Evolutionary conservation across 2,329 filamentous ascomycete genomes (phyloP), one percentile per base, ranked within the genome.

Genomic region (Aureobasidium sp.): DNA sequence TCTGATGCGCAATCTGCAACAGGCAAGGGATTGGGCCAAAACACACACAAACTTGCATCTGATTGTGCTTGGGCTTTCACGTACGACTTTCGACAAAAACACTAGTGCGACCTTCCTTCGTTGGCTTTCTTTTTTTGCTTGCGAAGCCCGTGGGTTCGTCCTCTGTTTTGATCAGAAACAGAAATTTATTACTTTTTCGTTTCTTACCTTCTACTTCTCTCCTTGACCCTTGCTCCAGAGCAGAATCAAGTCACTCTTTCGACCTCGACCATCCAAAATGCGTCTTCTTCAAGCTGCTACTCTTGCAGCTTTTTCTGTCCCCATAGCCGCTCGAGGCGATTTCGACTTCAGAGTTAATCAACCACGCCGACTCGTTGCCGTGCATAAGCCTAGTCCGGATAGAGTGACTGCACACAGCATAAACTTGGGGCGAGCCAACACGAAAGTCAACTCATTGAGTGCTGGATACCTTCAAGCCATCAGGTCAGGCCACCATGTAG

Each of bases 391-490:
- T 0, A 61, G 59, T 37, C 59, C 59, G 14, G 47, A 61, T 15
- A 27, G 27, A 29, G 9, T 61, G 6, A 62, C 60, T 27, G 24
- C 22, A 19, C 31, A 62, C 35, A 42, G 24, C 3, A 48, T 62
- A 17, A 4, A 15, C 5, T 7, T 62, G 1, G 31, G 22, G 15
- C 29, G 40, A 56, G 42, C 48, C 2, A 47, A 53, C 12, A 15
- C 49, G 5, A 57, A 56, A 12, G 31, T 17, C 11, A 59, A 59
- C 9, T 62, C 60, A 4, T 33, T 49, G 2, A 62, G 60, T 35
- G 53, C 50, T 37, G 50, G 33, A 1, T 62, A 62, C 19, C 42
- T 62, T 7, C 39, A 56, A 29, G 50, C 60, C 14, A 62, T 62
- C 22, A 31, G 60, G 9, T 24, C 40, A 1, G 44, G 60, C 17